Evolutionary conservation across 2,329 filamentous ascomycete species (phyloP).

Genomic region (Xylariales sp.): DNA sequence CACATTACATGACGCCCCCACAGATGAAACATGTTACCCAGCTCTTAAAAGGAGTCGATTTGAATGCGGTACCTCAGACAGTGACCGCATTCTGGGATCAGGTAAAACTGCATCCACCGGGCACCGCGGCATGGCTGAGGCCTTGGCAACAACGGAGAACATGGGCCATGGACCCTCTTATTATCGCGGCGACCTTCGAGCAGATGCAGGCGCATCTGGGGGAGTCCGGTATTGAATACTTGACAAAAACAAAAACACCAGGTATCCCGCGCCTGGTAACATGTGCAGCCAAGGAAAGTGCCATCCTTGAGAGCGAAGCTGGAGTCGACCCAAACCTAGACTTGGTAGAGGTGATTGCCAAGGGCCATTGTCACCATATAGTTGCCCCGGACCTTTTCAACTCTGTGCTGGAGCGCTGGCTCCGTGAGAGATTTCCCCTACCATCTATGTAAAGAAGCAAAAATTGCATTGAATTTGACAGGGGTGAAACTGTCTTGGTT

Average conservation of each 20-base stretch:
- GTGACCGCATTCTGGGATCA: conserved; percentile 3
- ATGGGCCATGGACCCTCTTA: conserved; percentile 3
- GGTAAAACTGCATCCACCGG: neutral
- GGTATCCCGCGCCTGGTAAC: neutral
- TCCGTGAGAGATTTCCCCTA: too few species aligned
- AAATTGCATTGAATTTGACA: too few species aligned
- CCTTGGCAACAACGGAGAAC: conserved; percentile 3
- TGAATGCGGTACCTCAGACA: neutral
- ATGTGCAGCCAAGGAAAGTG: neutral
- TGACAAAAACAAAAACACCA: neutral
- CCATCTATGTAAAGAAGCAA: too few species aligned
- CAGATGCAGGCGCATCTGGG: conserved; percentile 5
- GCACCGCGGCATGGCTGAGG: conserved; percentile 4
- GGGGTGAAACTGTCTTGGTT: too few species aligned
- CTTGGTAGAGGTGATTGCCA: neutral
- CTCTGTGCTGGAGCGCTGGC: neutral
- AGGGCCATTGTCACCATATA: neutral
- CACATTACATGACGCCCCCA: neutral
- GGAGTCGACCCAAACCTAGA: neutral
- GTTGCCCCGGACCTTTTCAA: neutral
- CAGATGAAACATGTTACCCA: neutral
- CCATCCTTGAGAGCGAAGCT: neutral
- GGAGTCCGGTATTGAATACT: neutral
- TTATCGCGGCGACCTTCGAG: neutral
- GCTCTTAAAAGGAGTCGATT: neutral